A percentile compares a stretch with the other conserved stretches of the same genome.
Evolutionary conservation across 768 basidiomycete genomes (phyloP).

Genomic region (Lactifluus echinatus): DNA sequence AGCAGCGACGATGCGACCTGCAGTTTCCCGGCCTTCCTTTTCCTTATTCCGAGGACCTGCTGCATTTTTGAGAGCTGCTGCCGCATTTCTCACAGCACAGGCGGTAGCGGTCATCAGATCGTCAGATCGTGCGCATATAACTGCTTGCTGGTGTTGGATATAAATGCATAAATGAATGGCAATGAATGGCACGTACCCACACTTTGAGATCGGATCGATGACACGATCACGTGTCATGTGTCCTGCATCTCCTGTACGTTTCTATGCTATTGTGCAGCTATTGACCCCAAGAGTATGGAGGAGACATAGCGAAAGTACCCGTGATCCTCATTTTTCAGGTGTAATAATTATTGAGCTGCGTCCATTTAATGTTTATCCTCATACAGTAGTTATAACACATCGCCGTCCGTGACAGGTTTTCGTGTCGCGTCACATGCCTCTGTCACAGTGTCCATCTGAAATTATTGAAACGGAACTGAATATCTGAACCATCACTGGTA

Average conservation of each 20-base stretch:
- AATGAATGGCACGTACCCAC: neutral
- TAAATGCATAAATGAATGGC: no score
- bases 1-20: constrained; percentile 9
- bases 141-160: neutral
- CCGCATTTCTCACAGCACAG: constrained; percentile 6
- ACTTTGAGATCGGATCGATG: neutral
- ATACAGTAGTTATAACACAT: neutral
- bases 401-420: neutral
- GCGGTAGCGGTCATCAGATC: constrained; percentile 6
- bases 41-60: constrained; percentile 21
- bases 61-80: constrained; percentile 15
- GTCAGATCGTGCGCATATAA: constrained; percentile 14
- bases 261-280: no score
- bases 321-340: neutral
- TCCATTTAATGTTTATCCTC: neutral
- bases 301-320: neutral
- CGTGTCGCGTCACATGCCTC: neutral
- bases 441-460: neutral
- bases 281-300: no score
- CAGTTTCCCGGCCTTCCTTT: constrained; percentile 13
- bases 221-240: constrained; percentile 12
- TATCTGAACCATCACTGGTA: neutral
- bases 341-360: neutral
- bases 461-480: no score
- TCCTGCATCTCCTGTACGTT: no score